Evolutionary conservation across 192 early-diverging fungal species (phyloP).

Genomic region (Dispira parvispora): DNA sequence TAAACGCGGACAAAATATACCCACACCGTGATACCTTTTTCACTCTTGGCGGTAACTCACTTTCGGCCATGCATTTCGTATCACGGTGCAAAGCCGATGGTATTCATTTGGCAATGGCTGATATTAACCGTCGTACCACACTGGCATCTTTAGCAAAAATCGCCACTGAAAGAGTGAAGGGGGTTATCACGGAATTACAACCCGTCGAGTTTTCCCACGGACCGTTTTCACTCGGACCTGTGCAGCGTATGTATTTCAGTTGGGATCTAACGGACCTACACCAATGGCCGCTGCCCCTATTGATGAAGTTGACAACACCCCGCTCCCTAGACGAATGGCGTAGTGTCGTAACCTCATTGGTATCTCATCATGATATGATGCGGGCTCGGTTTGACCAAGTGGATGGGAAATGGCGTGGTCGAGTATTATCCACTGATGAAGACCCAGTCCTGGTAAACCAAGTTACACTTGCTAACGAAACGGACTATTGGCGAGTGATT

Average conservation of each 20-base stretch:
- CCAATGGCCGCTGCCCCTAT: neutral
- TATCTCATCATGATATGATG: too few species aligned
- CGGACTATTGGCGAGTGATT: too few species aligned
- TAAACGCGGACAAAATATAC: too few species aligned
- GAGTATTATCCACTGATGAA: neutral
- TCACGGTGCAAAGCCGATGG: neutral
- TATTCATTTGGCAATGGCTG: neutral
- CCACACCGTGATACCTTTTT: too few species aligned
- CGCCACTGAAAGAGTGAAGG: neutral
- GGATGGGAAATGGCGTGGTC: neutral
- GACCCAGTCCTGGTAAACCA: too few species aligned
- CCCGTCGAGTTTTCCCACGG: neutral
- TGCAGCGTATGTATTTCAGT: too few species aligned
- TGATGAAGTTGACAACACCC: neutral
- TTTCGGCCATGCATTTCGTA: neutral
- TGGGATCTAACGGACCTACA: neutral
- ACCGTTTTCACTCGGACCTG: neutral
- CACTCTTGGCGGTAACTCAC: constrained; percentile 5
- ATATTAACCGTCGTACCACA: neutral
- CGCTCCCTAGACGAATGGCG: neutral
- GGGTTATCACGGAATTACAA: neutral
- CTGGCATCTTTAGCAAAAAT: neutral
- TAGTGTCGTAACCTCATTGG: neutral
- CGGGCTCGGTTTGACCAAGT: neutral
- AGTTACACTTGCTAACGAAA: neutral